A percentile compares a stretch with the other conserved stretches of the same genome.
Evolutionary conservation across 768 basidiomycete genomes (phyloP).

Genomic region (Auriscalpium orientale): DNA sequence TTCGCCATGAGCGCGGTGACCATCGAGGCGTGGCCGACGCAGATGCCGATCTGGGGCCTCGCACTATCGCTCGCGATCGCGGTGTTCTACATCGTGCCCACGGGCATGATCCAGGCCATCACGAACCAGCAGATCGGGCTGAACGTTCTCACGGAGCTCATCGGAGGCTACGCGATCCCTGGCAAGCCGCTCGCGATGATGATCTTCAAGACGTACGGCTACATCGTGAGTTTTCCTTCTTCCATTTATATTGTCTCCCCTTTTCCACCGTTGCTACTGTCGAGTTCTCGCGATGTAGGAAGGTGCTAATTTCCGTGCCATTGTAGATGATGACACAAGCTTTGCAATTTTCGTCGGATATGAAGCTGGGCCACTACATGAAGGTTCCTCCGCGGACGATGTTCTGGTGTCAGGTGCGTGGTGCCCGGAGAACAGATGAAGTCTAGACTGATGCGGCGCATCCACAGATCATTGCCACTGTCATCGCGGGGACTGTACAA

Average conservation of each 20-base stretch:
- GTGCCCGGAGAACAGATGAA: slow-evolving; percentile 34
- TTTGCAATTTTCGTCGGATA: slow-evolving; percentile 67
- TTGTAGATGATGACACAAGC: slow-evolving; percentile 30
- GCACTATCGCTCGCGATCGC: slow-evolving; percentile 41
- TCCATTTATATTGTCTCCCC: background rate
- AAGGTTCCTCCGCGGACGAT: slow-evolving; percentile 38
- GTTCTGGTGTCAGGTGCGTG: slow-evolving; percentile 13
- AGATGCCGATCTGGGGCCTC: slow-evolving; percentile 64
- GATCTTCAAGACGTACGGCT: slow-evolving; percentile 55
- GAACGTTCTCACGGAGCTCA: slow-evolving; percentile 66
- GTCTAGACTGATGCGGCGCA: slow-evolving; percentile 33
- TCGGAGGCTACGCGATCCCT: slow-evolving; percentile 52
- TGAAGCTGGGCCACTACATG: slow-evolving; percentile 74
- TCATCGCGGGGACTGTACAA: slow-evolving; percentile 58
- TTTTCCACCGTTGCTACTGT: background rate
- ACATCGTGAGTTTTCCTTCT: slow-evolving; percentile 5
- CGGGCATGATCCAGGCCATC: slow-evolving; percentile 75
- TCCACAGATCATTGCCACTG: slow-evolving; percentile 52
- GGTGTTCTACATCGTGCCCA: slow-evolving; percentile 65
- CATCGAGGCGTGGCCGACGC: slow-evolving; percentile 58
- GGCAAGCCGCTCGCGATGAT: slow-evolving; percentile 72
- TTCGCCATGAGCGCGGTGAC: slow-evolving; percentile 55
- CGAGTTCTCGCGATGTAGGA: too few species aligned
- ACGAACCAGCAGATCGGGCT: slow-evolving; percentile 72
- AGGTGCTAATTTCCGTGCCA: background rate